Conservation (phyloP, 1,284 basidiomycete genomes). For the Moniliella sp. region DNA sequence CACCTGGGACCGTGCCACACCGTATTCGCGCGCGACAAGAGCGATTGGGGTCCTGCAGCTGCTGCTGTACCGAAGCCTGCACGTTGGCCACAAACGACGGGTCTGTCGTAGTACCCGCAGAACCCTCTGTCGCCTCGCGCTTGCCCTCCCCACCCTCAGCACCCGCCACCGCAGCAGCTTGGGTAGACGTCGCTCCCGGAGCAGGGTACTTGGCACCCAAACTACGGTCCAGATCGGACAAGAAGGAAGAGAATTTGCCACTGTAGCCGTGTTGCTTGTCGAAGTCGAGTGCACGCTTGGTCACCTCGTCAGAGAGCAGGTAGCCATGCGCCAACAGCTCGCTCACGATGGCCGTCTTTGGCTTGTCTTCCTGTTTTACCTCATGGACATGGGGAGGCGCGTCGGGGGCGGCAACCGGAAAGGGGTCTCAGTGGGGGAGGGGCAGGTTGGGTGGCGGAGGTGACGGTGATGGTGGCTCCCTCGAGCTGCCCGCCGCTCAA, state of each 20-base stretch:
- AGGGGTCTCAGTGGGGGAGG: too few relatives aligned
- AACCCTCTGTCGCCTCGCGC: too few relatives aligned
- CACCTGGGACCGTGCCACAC: constrained; percentile 14
- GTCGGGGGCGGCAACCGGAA: too few relatives aligned
- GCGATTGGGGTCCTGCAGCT: too few relatives aligned
- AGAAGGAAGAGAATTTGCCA: constrained; percentile 13
- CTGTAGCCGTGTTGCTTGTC: constrained; percentile 21
- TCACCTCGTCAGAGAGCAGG: constrained; percentile 17
- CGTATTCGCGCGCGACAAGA: constrained; percentile 14
- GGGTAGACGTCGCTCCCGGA: too few relatives aligned
- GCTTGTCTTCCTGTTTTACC: constrained; percentile 28
- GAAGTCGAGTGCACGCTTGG: constrained; percentile 19
- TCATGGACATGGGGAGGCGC: too few relatives aligned
- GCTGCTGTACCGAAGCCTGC: too few relatives aligned
- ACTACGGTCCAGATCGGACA: constrained; percentile 14
- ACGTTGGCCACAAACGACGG: too few relatives aligned
- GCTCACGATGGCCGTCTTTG: constrained; percentile 18
- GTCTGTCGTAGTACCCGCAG: too few relatives aligned
- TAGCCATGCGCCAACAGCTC: constrained; percentile 23
- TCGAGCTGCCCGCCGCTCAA: too few relatives aligned
- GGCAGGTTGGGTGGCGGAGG: too few relatives aligned
- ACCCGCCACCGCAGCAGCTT: constrained; percentile 6
- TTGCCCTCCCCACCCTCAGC: constrained; percentile 6
- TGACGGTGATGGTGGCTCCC: too few relatives aligned
- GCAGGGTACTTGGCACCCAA: constrained; percentile 13